phyloP scores from a whole-genome alignment of 1,284 basidiomycete genomes.

The Leccinum colubrinum region DNA sequence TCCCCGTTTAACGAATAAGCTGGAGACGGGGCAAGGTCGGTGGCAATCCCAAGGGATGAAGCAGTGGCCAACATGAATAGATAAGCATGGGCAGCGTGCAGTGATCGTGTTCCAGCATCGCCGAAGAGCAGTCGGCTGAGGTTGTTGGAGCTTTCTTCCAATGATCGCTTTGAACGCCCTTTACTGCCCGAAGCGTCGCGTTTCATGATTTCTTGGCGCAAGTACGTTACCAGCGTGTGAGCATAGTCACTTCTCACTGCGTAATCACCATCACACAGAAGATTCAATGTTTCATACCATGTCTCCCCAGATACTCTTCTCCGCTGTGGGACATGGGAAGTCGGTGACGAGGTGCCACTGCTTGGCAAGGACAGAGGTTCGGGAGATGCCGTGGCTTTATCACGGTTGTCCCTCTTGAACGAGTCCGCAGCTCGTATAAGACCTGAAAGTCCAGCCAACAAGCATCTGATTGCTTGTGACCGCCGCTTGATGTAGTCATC shows the following conservation, averaged over 20 bases:
- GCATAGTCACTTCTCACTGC: conserved; percentile 77
- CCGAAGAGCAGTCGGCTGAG: conserved; percentile 54
- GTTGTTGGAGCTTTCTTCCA: conserved; percentile 44
- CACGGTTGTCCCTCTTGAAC: conserved; percentile 36
- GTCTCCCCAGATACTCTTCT: conserved; percentile 77
- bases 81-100: conserved; percentile 78
- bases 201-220: conserved; percentile 72
- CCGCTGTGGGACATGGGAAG: conserved; percentile 48
- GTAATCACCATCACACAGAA: conserved; percentile 77
- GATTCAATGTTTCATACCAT: conserved; percentile 86
- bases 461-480: conserved; percentile 70
- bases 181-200: conserved; percentile 44
- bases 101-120: conserved; percentile 66
- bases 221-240: conserved; percentile 68
- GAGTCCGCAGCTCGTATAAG: conserved; percentile 66
- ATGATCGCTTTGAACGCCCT: conserved; percentile 41
- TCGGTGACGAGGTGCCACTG: conserved; percentile 19
- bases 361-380: conserved; percentile 23
- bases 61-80: conserved; percentile 77
- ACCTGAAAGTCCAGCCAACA: conserved; percentile 70
- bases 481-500: conserved; percentile 46
- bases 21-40: conserved; percentile 41
- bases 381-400: conserved; percentile 23
- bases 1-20: conserved; percentile 36
- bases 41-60: conserved; percentile 51